Conservation (phyloP, 352 stramenopile genomes). For the Pythium rishiriense region DNA sequence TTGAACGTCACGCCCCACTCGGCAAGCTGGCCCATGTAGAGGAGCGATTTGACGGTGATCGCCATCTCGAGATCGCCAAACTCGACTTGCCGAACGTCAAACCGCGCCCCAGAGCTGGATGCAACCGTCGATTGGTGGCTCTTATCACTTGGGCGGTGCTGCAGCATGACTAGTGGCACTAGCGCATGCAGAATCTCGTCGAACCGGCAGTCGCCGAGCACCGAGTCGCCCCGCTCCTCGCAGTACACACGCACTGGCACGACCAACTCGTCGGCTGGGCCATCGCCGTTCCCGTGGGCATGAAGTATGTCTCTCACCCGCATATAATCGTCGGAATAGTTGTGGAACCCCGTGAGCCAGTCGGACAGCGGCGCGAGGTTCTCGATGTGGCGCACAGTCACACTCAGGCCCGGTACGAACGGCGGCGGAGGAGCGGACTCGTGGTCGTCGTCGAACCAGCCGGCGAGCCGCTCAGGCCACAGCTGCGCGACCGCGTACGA, state of each 20-base stretch:
- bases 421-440: background rate
- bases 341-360: background rate
- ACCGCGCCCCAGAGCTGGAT: background rate
- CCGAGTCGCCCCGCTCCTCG: background rate
- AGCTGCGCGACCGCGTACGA: background rate
- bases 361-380: background rate
- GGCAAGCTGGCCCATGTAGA: background rate
- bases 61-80: background rate
- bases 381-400: background rate
- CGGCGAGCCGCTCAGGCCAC: background rate
- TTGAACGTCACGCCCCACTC: background rate
- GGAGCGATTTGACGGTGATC: background rate
- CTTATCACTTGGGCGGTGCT: background rate
- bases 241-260: background rate
- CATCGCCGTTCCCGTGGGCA: no score
- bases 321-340: background rate
- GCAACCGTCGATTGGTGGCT: background rate
- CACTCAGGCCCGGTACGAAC: background rate
- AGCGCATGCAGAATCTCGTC: background rate
- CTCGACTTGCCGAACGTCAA: background rate
- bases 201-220: background rate
- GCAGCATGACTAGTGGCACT: background rate
- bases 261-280: background rate
- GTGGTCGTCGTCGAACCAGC: background rate
- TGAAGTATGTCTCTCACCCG: background rate